These are phyloP conservation scores for Daldinia childiae DNA, from an alignment of 495 filamentous ascomycete species.

Conservation along the genomic window DNA sequence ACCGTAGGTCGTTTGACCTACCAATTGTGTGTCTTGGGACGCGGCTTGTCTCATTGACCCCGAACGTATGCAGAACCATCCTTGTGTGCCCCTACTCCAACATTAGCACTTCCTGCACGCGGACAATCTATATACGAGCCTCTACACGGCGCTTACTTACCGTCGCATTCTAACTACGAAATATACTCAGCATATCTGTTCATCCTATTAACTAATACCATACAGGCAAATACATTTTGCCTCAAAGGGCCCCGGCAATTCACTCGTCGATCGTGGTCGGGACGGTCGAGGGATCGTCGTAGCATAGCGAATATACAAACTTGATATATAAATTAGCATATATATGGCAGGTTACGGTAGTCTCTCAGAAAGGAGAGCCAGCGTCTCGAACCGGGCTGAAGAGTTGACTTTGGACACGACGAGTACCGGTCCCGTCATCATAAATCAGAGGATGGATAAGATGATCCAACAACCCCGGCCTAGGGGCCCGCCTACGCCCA, in stretches of 20 bases:
- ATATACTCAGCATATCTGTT: not conserved
- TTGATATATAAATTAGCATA: not conserved
- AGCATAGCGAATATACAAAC: constrained; percentile 10
- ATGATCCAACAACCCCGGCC: constrained; percentile 57
- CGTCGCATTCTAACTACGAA: not conserved
- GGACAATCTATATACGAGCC: constrained; percentile 5
- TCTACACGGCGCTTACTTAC: constrained; percentile 5
- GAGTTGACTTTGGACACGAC: constrained; percentile 58
- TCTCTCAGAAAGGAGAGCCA: constrained; percentile 58
- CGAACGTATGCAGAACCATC: constrained; percentile 37
- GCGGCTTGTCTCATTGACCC: constrained; percentile 37
- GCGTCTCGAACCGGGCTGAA: constrained; percentile 49
- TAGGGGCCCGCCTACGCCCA: constrained; percentile 65
- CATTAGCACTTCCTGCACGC: constrained; percentile 12
- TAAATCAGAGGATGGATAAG: constrained; percentile 56
- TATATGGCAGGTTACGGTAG: constrained; percentile 56
- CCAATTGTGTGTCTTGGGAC: constrained; percentile 40
- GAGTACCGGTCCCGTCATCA: constrained; percentile 40
- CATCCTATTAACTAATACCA: constrained; percentile 14
- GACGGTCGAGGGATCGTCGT: not conserved
- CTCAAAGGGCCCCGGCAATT: constrained; percentile 6
- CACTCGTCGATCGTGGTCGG: constrained; percentile 8
- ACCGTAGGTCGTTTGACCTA: constrained; percentile 39
- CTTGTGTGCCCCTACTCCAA: constrained; percentile 41
- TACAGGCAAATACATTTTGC: constrained; percentile 1